phyloP scores from a whole-genome alignment of 257 asterid species.

The Solanum chmielewskii region DNA sequence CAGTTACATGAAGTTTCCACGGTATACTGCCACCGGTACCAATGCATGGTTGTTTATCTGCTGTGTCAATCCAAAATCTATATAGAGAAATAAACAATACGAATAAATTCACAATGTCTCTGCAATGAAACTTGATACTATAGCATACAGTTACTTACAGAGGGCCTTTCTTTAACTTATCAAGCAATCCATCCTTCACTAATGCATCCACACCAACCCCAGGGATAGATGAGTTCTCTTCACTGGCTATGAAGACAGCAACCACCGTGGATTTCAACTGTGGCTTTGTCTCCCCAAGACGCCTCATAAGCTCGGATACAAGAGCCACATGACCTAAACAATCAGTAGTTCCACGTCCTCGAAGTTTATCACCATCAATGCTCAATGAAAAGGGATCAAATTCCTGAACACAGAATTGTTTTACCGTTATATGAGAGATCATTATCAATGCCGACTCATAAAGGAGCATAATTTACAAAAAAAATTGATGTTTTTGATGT shows the following conservation, averaged over 20 bases:
- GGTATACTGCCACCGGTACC: slow-evolving; percentile 99
- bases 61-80: slow-evolving; percentile 98
- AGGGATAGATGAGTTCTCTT: slow-evolving; percentile 95
- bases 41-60: slow-evolving; percentile 99
- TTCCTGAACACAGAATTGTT: slow-evolving; percentile 36
- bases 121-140: background rate
- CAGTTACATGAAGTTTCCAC: slow-evolving; percentile 74
- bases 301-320: slow-evolving; percentile 80
- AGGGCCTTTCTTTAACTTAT: slow-evolving; percentile 78
- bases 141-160: slow-evolving; percentile 35
- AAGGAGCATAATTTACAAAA: background rate
- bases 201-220: slow-evolving; percentile 94
- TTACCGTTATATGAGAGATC: background rate
- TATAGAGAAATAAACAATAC: slow-evolving; percentile 1
- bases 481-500: background rate
- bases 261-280: slow-evolving; percentile 69
- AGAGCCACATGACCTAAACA: slow-evolving; percentile 98
- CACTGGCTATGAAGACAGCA: slow-evolving; percentile 96
- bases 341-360: slow-evolving; percentile 96
- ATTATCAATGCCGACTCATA: background rate
- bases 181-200: slow-evolving; percentile 78
- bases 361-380: slow-evolving; percentile 81
- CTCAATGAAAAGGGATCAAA: slow-evolving; percentile 88
- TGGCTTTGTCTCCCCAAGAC: slow-evolving; percentile 75
- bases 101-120: background rate